Base-by-base conservation (phyloP, 768 basidiomycete genomes). In the Lactifluus pinguis region DNA sequence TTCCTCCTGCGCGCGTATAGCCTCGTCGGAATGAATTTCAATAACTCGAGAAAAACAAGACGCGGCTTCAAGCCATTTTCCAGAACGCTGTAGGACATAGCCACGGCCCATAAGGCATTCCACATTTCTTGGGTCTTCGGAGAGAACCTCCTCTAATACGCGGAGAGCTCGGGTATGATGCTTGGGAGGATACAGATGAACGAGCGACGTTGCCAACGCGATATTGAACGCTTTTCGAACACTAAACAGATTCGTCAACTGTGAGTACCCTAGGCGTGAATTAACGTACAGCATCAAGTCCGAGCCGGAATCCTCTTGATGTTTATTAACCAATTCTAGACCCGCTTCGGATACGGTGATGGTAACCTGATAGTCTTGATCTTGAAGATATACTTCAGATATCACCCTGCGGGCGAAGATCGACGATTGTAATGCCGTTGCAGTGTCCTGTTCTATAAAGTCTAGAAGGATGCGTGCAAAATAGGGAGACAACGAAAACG, bases 151-250 rank as follows among this genome's bases (percentile, higher is more conserved):
- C 36, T 89, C 82, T 21, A 98, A 76, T 10, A 97, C 78, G 17
- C 79, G 75, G 29, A 86, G 74, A 1, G 97, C 95, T 54, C 86
- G 83, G 11, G 75, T 66, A 69, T 98, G 95, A 66, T 98, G 87
- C 67, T 94, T 94, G 0, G 95, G 95, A 32, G 95, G 85, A 71
- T 83, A 91, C 52, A 89, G 77, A 68, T 97, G 87, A 4, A 92
- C 88, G 15, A 97, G 78, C 5, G 90, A 83, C 0, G 83, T 86
- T 2, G 84, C 87, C 13, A 95, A 78, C 5, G 78, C 76, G 11
- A 84, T 78, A 60, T 92, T 84, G 69, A 97, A 82, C 3, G 83
- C 83, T 51, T 81, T 80, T 49, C 77, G 77, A 13, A 80, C 79
- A 53, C 92, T 94, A 56, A 49, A 58, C n/a, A 56, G 36, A 29